phyloP scores from a whole-genome alignment of 163 green algal species.

The Chloromonas sp. region DNA sequence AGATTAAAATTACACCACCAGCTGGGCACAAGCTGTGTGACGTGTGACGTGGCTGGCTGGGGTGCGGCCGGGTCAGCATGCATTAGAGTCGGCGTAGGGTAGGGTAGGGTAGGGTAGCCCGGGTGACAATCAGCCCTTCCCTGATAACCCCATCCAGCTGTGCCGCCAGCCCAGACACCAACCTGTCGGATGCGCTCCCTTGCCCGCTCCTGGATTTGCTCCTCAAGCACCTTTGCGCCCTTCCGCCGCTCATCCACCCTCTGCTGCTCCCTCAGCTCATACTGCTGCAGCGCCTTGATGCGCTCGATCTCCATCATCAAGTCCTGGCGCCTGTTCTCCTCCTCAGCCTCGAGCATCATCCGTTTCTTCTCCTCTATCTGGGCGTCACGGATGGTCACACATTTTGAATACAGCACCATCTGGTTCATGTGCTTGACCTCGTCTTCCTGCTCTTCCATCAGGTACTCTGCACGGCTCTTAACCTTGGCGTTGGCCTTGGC shows the following conservation, averaged over 20 bases:
- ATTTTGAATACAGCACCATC: constrained; percentile 85
- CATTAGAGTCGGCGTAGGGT: too few species aligned
- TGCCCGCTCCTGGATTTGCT: constrained; percentile 71
- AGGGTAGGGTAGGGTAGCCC: too few species aligned
- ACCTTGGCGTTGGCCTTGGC: constrained; percentile 17
- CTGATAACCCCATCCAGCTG: too few species aligned
- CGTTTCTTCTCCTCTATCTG: constrained; percentile 73
- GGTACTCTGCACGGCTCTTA: constrained; percentile 18
- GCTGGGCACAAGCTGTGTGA: too few species aligned
- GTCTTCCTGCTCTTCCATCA: constrained; percentile 62
- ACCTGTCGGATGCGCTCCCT: constrained; percentile 40
- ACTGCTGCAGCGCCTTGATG: constrained; percentile 59
- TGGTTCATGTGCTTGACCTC: constrained; percentile 81
- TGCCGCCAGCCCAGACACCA: not conserved
- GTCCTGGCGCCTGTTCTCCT: constrained; percentile 61
- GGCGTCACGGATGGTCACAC: constrained; percentile 69
- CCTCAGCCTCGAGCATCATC: constrained; percentile 59
- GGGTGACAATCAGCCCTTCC: too few species aligned
- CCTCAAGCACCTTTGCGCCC: constrained; percentile 61
- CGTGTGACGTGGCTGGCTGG: too few species aligned
- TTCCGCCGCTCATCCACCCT: constrained; percentile 47
- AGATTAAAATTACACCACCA: too few species aligned
- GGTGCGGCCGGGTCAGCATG: too few species aligned
- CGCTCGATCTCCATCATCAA: constrained; percentile 81
- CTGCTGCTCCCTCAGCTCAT: constrained; percentile 56